Evolutionary conservation across 495 filamentous ascomycete species (phyloP), one percentile per base, ranked within the genome.

Genomic region (Tuber calosporum): DNA sequence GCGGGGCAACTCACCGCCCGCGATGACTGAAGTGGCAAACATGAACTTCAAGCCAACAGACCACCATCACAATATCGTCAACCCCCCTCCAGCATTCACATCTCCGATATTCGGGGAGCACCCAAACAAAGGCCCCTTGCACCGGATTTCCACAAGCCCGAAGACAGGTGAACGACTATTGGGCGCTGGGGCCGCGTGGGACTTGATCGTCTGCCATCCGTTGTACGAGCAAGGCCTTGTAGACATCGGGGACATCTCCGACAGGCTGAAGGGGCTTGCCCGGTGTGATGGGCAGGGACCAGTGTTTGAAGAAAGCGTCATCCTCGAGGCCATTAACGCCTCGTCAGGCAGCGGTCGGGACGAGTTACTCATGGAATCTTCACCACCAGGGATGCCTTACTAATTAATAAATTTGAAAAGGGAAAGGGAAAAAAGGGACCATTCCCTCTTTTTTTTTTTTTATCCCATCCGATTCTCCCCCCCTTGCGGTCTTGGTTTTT

Each of bases 201-300:
- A 97, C 79, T 83, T 93, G 26, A 96, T 99, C 69, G 92, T 96
- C 81, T 85, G 82, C 36, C 93, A 97, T 83, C 89, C 91, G 34
- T 82, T 95, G 37, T 96, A 90, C 79, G 89, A 91, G 80, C 85
- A 86, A 40, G 95, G 94, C 0, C 83, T 90, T n/a, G 91, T 97
- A 30, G 92, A 99, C 82, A 88, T 99, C 58, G 90, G 84, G 58
- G 86, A 89, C 79, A 90, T 99, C 53, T 90, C 88, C 76, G 90
- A 93, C 75, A 83, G 88, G 36, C 82, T 99, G 53, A 92, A 92
- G 84, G 85, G 85, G 2, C 83, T 87, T 79, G 91, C 92, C n/a
- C 89, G 90, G 82, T 97, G 94, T 80, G 90, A 97, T 85, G 94
- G 94, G 9, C 89, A 91, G 78, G 94, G 94, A 0, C 94, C 94